Evolutionary conservation across 306 rosid species (phyloP).

Genomic region (Heteromeles arbutifolia): DNA sequence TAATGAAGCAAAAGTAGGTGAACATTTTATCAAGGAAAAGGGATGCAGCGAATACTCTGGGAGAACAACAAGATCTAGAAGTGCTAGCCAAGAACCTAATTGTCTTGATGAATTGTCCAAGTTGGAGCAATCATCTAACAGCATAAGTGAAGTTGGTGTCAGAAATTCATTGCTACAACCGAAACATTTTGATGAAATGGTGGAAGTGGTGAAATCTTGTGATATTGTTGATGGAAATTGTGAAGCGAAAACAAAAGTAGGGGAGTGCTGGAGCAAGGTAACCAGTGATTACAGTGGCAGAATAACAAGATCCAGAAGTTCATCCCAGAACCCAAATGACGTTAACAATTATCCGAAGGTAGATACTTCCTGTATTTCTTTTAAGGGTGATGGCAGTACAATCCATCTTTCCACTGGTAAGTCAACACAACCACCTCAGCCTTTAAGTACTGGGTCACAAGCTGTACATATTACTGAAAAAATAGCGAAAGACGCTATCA

Average conservation of each 20-base stretch:
- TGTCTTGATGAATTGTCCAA: conserved; percentile 15
- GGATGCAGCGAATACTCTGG: conserved; percentile 20
- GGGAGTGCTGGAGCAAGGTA: conserved; percentile 12
- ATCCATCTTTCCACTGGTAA: conserved; percentile 11
- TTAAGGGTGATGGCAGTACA: background rate
- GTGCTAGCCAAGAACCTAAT: conserved; percentile 19
- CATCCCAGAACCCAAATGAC: conserved; percentile 19
- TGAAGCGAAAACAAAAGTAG: conserved; percentile 14
- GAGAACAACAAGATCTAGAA: conserved; percentile 34
- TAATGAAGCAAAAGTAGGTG: conserved; percentile 21
- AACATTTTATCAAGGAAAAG: conserved; percentile 23
- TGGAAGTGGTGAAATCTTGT: background rate
- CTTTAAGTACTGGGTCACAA: conserved; percentile 13
- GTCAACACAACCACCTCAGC: conserved; percentile 16
- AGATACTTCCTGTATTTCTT: background rate
- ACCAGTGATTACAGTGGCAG: background rate
- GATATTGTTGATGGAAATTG: conserved; percentile 15
- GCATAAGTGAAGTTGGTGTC: conserved; percentile 18
- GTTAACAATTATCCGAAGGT: conserved; percentile 15
- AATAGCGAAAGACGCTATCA: conserved; percentile 10
- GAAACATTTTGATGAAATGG: conserved; percentile 9
- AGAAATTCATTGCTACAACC: conserved; percentile 8
- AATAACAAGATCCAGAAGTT: conserved; percentile 25
- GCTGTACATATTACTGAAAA: conserved; percentile 4
- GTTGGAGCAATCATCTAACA: conserved; percentile 19